These are phyloP conservation scores for Euryodendron excelsum DNA, from an alignment of 148 eudicot species.

Conservation along the genomic window DNA sequence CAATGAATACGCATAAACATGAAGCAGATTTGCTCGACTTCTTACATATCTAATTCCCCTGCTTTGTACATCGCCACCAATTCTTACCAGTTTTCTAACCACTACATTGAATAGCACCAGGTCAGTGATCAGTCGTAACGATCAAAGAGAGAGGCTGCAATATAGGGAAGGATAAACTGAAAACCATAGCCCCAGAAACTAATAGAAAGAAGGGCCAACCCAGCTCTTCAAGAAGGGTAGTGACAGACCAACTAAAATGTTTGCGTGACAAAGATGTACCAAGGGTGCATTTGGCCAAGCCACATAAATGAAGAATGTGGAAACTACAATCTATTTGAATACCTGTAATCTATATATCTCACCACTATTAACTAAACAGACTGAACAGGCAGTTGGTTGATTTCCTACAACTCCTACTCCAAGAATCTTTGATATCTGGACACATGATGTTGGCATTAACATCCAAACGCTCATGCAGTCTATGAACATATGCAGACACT, in stretches of 20 bases:
- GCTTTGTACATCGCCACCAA: too few relatives aligned
- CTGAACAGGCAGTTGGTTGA: not conserved
- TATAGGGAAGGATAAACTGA: not conserved
- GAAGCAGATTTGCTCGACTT: too few relatives aligned
- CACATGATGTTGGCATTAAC: not conserved
- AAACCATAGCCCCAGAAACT: not conserved
- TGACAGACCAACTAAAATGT: not conserved
- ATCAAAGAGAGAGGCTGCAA: not conserved
- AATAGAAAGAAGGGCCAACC: conserved; percentile 2
- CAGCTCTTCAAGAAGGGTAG: not conserved
- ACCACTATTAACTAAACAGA: not conserved
- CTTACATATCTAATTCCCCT: too few relatives aligned
- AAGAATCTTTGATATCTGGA: not conserved
- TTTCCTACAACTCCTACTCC: not conserved
- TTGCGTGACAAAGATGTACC: not conserved
- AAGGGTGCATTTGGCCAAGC: too few relatives aligned
- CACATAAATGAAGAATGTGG: not conserved
- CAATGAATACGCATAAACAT: too few relatives aligned
- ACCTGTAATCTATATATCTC: not conserved
- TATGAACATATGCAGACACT: not conserved
- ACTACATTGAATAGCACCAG: not conserved
- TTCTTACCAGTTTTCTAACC: not conserved
- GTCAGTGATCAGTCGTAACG: not conserved
- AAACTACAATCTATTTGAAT: not conserved
- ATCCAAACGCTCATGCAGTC: not conserved